phyloP scores from a whole-genome alignment of 805 yeast species.

The Saccharomycopsis sp. region DNA sequence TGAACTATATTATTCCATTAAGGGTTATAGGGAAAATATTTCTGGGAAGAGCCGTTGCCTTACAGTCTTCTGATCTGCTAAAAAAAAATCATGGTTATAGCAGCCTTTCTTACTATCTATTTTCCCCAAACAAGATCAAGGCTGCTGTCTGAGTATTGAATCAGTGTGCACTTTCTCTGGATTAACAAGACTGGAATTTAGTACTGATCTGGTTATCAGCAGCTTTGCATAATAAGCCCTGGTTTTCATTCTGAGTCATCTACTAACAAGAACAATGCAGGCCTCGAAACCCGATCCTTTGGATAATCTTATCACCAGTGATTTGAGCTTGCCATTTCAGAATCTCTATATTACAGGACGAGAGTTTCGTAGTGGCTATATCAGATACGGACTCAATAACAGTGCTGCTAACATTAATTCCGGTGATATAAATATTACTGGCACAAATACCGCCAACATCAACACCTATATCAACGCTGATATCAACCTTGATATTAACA shows the following conservation, averaged over 20 bases:
- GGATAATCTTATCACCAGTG: not conserved
- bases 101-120: no score
- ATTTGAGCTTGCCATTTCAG: not conserved
- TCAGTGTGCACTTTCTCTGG: not conserved
- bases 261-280: not conserved
- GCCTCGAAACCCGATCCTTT: not conserved
- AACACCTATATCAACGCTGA: no score
- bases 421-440: not conserved
- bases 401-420: not conserved
- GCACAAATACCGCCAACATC: no score
- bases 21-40: not conserved
- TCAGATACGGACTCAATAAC: not conserved
- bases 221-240: not conserved
- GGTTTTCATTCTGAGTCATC: not conserved
- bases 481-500: no score
- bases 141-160: not conserved
- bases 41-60: no score
- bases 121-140: no score
- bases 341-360: not conserved
- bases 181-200: no score
- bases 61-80: no score
- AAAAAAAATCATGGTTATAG: not conserved
- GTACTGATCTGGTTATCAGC: no score
- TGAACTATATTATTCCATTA: not conserved
- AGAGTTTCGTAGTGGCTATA: no score